Evolutionary conservation across 225 moss, liverwort and hornwort species (phyloP), one percentile per base, ranked within the genome.

Genomic region (Marchantia paleacea): DNA sequence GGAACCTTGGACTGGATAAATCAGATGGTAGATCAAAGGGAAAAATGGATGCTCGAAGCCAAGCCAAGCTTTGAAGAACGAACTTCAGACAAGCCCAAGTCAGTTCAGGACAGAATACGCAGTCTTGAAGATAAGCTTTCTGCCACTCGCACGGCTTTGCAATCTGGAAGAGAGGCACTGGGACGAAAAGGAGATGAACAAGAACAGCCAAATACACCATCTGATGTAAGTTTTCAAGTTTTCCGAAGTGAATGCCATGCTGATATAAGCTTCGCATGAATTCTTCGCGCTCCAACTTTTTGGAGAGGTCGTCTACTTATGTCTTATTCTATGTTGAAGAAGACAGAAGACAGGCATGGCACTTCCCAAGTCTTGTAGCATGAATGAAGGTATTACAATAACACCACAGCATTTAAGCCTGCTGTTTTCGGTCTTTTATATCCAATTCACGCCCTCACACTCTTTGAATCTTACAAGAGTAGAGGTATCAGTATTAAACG

Each of bases 141-240:
- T 64, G 87, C 81, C 62, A 62, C 84, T 26, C 84, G 84, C 39
- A 69, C 84, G 57, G 82, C 79, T 62, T 80, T 87, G 76, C 79
- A 69, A 68, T 80, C 80, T 0, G 80, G 82, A 47, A 64, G 82
- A 77, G 72, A 73, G 49, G 84, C 77, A 10, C 52, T 87, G 64
- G 31, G 70, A 29, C 31, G 30, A 60, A 69, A 58, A 71, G 79
- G 68, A 80, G 75, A 64, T 31, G 76, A 55, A 69, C 26, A 79
- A 14, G 75, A 69, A 12, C 66, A 64, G 84, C 69, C 81, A 53
- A 14, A 19, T 54, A 13, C 3, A 51, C 20, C 15, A 9, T 73
- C 72, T 20, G 7, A 51, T 57, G 18, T 28, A 28, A 51, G 31
- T 79, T 30, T 14, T 47, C 39, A 28, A 61, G 30, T 71, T 4